A percentile compares a stretch with the other conserved stretches of the same genome.
Evolutionary conservation across 176 grass and related monocot species (phyloP).

Genomic region (Carex littledalei): DNA sequence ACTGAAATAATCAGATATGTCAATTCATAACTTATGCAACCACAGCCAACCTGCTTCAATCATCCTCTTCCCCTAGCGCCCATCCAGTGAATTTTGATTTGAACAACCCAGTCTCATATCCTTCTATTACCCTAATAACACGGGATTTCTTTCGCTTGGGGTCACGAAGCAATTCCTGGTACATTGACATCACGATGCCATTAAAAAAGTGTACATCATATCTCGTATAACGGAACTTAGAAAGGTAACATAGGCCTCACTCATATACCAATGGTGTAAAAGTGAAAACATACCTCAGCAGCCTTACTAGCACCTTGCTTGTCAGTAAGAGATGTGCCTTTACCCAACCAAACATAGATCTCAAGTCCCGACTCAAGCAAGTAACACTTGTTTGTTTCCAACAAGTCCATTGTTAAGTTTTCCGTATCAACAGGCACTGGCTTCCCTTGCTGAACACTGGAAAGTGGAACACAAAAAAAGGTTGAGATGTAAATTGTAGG

Average conservation of each 20-base stretch:
- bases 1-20: background rate
- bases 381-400: slow-evolving; percentile 89
- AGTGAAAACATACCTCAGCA: slow-evolving; percentile 58
- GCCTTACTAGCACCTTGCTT: slow-evolving; percentile 69
- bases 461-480: slow-evolving; percentile 14
- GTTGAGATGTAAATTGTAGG: background rate
- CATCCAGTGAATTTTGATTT: slow-evolving; percentile 74
- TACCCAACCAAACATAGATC: slow-evolving; percentile 88
- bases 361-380: slow-evolving; percentile 60
- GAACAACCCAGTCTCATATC: slow-evolving; percentile 63
- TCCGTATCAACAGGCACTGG: slow-evolving; percentile 47
- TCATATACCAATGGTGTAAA: background rate
- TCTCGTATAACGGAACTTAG: background rate
- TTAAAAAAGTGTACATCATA: background rate
- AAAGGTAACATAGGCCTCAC: background rate
- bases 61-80: slow-evolving; percentile 25
- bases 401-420: slow-evolving; percentile 53
- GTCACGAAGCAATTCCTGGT: slow-evolving; percentile 74
- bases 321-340: slow-evolving; percentile 65
- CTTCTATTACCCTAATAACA: slow-evolving; percentile 71
- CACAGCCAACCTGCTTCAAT: background rate
- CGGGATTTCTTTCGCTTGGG: slow-evolving; percentile 38
- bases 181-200: background rate
- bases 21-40: background rate
- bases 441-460: slow-evolving; percentile 65